Base-by-base conservation (phyloP, 108 stramenopile species). In the Mayamaea pseudoterrestris region DNA sequence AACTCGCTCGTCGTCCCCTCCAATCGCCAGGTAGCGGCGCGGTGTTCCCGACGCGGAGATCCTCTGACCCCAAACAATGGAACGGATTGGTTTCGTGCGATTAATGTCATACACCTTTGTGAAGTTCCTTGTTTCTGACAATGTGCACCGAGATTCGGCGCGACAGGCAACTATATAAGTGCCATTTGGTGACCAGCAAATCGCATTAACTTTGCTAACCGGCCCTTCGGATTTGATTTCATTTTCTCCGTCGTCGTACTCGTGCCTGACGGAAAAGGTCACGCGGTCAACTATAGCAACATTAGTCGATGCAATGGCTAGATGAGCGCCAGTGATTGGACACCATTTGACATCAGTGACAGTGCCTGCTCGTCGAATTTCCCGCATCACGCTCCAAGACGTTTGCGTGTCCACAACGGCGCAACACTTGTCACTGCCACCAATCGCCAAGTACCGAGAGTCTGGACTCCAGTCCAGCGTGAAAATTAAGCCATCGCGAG, bases 381-480 rank as follows among this genome's bases (percentile, higher is more conserved):
- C 66, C 16, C 41, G 37, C 14, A 53, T 18, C 5, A 66, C 6
- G 8, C 37, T 27, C 58, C 58, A 59, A n/a, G 46, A 45, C 13
- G 39, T 41, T 16, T 36, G 34, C 3, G 32, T 34, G 44, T 55
- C 29, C 18, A 66, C 47, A 21, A 72, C 36, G 8, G 65, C 46
- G 39, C 57, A 58, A 21, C 35, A 17, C 29, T 64, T 66, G 46
- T 63, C 63, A 27, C 55, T 65, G 0, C 61, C 65, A 22, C 66
- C 73, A 8, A 68, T 32, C 5, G 67, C 67, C 29, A 74, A 44
- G 30, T 41, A 28, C 7, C 20, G 47, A 9, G 61, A 53, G 22
- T 31, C 41, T n/a, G 65, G 71, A 64, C 48, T 61, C 73, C 73
- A 74, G 35, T 68, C 67, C 24, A 68, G 32, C 9, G 50, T 41